These are phyloP conservation scores for Daldinia childiae DNA, from an alignment of 495 filamentous ascomycete genomes.

Conservation along the genomic window DNA sequence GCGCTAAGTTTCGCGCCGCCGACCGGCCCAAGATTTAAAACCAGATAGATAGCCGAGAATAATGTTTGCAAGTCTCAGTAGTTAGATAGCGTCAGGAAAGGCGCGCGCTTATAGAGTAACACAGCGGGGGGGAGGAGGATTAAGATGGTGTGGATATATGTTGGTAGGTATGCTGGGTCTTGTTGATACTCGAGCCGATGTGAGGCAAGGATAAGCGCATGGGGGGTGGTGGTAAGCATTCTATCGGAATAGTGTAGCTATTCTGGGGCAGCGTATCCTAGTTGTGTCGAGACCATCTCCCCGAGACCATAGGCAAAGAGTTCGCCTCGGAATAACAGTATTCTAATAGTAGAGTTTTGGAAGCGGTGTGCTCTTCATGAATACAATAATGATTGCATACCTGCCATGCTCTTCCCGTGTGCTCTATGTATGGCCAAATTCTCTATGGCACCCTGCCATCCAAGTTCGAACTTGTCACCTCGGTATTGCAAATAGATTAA, in stretches of 20 bases:
- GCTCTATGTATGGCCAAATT: neutral
- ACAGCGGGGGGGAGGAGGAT: neutral
- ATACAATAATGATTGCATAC: neutral
- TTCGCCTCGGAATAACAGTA: neutral
- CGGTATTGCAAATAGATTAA: conserved; percentile 36
- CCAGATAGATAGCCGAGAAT: neutral
- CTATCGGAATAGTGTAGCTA: neutral
- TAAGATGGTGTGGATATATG: neutral
- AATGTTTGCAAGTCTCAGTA: neutral
- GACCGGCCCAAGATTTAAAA: neutral
- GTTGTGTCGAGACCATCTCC: neutral
- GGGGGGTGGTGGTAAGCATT: neutral
- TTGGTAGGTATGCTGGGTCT: neutral
- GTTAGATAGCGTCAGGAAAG: neutral
- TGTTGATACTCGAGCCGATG: neutral
- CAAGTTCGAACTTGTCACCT: conserved; percentile 11
- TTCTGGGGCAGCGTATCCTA: neutral
- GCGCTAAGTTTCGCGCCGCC: neutral
- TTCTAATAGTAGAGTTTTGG: neutral
- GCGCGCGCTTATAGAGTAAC: neutral
- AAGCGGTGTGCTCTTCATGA: conserved; percentile 15
- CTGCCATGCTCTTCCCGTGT: neutral
- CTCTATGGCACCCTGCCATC: conserved; percentile 9
- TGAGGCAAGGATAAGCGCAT: neutral
- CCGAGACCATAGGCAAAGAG: neutral